phyloP scores from a whole-genome alignment of 192 early-diverging fungal genomes.

The Obelidium mucronatum region DNA sequence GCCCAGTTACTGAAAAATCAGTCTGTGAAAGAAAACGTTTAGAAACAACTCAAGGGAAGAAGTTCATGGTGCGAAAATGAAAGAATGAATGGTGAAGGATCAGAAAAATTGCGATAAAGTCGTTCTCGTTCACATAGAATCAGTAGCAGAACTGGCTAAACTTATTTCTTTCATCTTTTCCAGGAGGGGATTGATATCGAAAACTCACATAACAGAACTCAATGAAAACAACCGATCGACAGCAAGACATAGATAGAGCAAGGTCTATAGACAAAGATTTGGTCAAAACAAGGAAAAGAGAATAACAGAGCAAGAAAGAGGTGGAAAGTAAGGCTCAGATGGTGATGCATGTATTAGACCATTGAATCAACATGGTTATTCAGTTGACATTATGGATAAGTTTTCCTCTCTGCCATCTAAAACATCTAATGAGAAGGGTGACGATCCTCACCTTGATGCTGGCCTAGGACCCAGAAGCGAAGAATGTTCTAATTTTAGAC shows the following conservation, averaged over 20 bases:
- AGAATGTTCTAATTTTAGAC: neutral
- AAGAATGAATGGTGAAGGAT: no score
- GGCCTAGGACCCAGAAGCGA: neutral
- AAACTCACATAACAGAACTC: no score
- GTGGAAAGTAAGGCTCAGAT: slow-evolving; percentile 22
- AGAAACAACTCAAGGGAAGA: neutral
- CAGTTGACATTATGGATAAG: slow-evolving; percentile 20
- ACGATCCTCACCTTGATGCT: neutral
- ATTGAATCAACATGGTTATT: slow-evolving; percentile 22
- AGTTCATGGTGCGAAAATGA: neutral
- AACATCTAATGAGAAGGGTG: no score
- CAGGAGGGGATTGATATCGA: no score
- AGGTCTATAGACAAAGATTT: no score
- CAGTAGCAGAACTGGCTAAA: slow-evolving; percentile 37
- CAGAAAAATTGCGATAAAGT: slow-evolving; percentile 27
- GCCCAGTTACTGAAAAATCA: no score
- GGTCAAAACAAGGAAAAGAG: neutral
- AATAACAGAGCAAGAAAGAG: neutral
- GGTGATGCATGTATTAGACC: slow-evolving; percentile 36
- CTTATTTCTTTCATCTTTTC: slow-evolving; percentile 23
- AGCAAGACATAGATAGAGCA: no score
- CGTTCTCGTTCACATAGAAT: slow-evolving; percentile 28
- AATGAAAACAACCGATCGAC: no score
- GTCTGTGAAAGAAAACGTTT: neutral
- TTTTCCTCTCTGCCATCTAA: slow-evolving; percentile 22